Conservation (phyloP, 2,329 filamentous ascomycete species). For the Trichoderma sp. region DNA sequence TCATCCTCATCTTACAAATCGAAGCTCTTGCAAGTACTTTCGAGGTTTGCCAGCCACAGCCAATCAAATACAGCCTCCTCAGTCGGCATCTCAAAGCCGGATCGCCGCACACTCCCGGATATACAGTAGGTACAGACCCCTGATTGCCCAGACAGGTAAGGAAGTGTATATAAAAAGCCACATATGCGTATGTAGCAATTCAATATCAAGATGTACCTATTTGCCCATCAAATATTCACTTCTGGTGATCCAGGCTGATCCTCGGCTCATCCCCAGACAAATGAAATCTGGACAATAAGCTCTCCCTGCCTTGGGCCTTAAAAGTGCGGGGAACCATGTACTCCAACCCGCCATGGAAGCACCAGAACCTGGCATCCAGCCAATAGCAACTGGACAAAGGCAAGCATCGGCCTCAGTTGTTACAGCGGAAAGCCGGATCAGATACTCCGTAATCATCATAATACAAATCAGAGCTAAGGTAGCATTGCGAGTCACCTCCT, state of each 20-base stretch:
- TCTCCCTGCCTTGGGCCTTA: not conserved
- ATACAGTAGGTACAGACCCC: not conserved
- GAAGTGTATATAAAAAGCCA: not conserved
- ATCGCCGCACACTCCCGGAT: not conserved
- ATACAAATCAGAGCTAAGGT: not conserved
- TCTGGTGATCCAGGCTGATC: not conserved
- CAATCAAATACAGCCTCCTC: not conserved
- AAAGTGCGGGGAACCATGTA: constrained; percentile 20
- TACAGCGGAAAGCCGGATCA: not conserved
- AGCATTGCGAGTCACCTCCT: not conserved
- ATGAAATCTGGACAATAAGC: not conserved
- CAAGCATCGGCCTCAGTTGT: not conserved
- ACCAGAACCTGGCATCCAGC: not conserved
- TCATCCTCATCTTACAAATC: not conserved
- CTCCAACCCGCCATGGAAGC: not conserved
- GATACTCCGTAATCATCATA: not conserved
- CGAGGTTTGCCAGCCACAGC: not conserved
- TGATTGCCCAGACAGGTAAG: not conserved
- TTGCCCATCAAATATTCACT: not conserved
- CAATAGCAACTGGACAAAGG: not conserved
- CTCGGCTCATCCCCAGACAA: not conserved
- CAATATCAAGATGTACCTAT: not conserved
- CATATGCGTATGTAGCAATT: not conserved
- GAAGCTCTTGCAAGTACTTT: not conserved
- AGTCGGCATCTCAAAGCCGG: not conserved